Evolutionary conservation across 768 basidiomycete genomes (phyloP), one percentile per base, ranked within the genome.

Genomic region (Chalciporus chontae): DNA sequence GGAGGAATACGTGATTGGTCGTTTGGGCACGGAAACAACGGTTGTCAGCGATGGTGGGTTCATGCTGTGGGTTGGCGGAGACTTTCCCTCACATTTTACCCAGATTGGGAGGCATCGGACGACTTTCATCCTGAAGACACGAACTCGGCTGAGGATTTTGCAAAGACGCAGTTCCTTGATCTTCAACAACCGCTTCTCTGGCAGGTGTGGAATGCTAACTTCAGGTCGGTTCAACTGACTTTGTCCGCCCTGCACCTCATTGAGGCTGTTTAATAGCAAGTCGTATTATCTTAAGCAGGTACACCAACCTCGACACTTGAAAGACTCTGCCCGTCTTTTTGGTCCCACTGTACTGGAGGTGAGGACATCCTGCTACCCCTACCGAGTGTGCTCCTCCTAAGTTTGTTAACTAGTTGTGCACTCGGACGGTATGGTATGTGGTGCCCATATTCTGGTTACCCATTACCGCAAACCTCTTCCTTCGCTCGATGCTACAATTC

Each of bases 241-340:
- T 7, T n/a, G 31, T 23, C 7, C 19, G 5, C 46, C 18, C 17
- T 38, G 3, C 15, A 26, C 18, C 37, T 36, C 50, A 37, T 53
- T 50, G 11, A 55, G 19, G 32, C 23, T 24, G 39, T 48, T 41
- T 62, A 11, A 39, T 51, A 90, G 90, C 64, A 99, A 99, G 75
- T 81, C 87, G 4, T 98, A 94, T 68, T 99, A 99, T 65, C 75
- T 99, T 43, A 80, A 91, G 60, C 96, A 99, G 68, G 90, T 99
- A 0, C 96, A 99, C 68, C 94, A 97, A 66, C 95, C 96, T 2
- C 81, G 96, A 38, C 94, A 94, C 67, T 69, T 94, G 45, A 69
- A 81, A 7, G 77, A 90, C 45, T 85, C 89, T 15, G 94, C 94
- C 2, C 83, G 91, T 56, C 73, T 99, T 51, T 98, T 99, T 65